A percentile compares a stretch with the other conserved stretches of the same genome.
These are phyloP conservation scores for Neurospora intermedia DNA, from an alignment of 495 filamentous ascomycete genomes.

Conservation along the genomic window DNA sequence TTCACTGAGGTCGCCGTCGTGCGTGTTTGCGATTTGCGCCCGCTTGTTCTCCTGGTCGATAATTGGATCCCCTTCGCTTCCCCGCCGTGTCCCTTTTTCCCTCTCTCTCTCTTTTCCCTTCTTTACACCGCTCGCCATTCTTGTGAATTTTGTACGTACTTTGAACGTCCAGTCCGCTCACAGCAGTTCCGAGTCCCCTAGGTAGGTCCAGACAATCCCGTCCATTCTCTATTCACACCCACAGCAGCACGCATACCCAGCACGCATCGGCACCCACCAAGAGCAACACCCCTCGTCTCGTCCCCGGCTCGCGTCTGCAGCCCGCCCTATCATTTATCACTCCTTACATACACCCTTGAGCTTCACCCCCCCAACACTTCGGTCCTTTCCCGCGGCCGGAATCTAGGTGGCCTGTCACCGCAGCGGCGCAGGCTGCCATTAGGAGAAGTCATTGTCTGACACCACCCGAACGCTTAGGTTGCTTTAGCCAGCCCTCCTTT, in stretches of 20 bases:
- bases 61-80: constrained; percentile 4
- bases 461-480: background rate
- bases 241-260: background rate
- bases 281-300: constrained; percentile 3
- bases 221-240: background rate
- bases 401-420: background rate
- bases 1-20: constrained; percentile 5
- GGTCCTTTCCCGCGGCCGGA: background rate
- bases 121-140: background rate
- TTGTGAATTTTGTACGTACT: background rate
- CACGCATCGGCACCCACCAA: constrained; percentile 9
- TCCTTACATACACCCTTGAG: background rate
- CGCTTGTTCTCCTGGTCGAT: background rate
- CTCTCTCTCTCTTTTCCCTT: constrained; percentile 14
- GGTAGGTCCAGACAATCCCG: background rate
- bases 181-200: background rate
- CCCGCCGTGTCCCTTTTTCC: constrained; percentile 10
- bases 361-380: background rate
- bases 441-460: background rate
- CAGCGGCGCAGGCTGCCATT: background rate
- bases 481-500: constrained; percentile 15
- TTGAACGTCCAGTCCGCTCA: background rate
- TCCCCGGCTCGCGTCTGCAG: constrained; percentile 13
- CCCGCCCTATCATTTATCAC: background rate
- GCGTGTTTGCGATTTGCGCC: background rate